Evolutionary conservation across 305 asterid species (phyloP).

Genomic region (Solanum hybrid): DNA sequence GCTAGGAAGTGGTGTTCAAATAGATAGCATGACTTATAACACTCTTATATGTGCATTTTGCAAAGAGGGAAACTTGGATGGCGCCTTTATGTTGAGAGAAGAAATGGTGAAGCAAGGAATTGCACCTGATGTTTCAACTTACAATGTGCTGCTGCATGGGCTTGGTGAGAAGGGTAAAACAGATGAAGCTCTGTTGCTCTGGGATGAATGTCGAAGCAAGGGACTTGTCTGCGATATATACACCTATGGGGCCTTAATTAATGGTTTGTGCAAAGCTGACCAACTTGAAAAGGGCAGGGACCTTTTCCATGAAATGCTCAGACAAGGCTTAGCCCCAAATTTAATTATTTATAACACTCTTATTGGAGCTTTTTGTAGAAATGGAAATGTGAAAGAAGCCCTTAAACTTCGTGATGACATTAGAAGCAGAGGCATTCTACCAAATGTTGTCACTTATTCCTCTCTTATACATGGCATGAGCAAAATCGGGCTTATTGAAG

Average conservation of each 20-base stretch:
- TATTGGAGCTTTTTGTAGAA: conserved; percentile 49
- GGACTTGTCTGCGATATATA: conserved; percentile 42
- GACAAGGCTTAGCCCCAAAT: conserved; percentile 33
- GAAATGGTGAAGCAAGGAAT: conserved; percentile 60
- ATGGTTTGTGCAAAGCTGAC: conserved; percentile 56
- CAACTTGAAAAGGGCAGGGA: conserved; percentile 48
- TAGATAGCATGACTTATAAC: conserved; percentile 60
- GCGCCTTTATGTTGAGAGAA: conserved; percentile 49
- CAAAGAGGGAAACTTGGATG: conserved; percentile 50
- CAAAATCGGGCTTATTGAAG: conserved; percentile 35
- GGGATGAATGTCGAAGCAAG: conserved; percentile 55
- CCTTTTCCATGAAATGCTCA: conserved; percentile 41
- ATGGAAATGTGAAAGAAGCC: conserved; percentile 47
- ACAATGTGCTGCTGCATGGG: conserved; percentile 45
- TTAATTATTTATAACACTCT: conserved; percentile 55
- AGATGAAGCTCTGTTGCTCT: conserved; percentile 63
- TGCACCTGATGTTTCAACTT: conserved; percentile 48
- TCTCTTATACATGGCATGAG: conserved; percentile 75
- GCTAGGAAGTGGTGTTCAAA: conserved; percentile 26
- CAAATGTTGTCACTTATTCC: conserved; percentile 52
- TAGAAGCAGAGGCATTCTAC: conserved; percentile 46
- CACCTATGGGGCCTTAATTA: conserved; percentile 58
- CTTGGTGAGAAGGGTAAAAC: conserved; percentile 41
- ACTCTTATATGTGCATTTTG: conserved; percentile 60
- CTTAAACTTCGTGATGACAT: conserved; percentile 49